A percentile compares a stretch with the other conserved stretches of the same genome.
These are phyloP conservation scores for Eleusine indica DNA, from an alignment of 176 grass and related monocot species.

Conservation along the genomic window DNA sequence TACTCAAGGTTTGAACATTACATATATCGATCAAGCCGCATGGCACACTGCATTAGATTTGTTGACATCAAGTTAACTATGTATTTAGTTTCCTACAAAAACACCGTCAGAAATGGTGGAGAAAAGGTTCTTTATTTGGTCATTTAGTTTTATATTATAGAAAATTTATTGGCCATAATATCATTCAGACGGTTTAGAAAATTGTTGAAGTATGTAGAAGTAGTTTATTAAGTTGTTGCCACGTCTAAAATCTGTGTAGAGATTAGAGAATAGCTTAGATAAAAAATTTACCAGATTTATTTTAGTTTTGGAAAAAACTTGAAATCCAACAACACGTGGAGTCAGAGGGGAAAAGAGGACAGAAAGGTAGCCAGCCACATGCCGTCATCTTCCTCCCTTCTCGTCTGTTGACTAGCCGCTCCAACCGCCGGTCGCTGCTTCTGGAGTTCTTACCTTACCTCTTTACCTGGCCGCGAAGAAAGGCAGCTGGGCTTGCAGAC, in stretches of 20 bases:
- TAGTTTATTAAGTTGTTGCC: background rate
- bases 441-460: background rate
- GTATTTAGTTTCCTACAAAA: too few relatives aligned
- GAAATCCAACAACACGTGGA: background rate
- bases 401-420: constrained; percentile 30
- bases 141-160: too few relatives aligned
- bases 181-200: too few relatives aligned
- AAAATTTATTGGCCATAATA: too few relatives aligned
- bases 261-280: background rate
- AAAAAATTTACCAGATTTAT: background rate
- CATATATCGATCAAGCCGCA: too few relatives aligned
- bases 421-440: constrained; percentile 3
- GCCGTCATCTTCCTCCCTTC: background rate
- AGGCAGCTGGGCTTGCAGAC: constrained; percentile 7
- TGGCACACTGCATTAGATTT: too few relatives aligned
- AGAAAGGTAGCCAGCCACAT: background rate
- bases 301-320: background rate
- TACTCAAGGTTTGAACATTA: too few relatives aligned
- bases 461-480: constrained; percentile 37
- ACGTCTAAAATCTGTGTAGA: background rate
- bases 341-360: background rate
- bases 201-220: background rate
- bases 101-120: too few relatives aligned
- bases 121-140: too few relatives aligned
- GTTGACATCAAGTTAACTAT: too few relatives aligned